Percentiles rank a stretch among this genome's conserved stretches.
phyloP scores from a whole-genome alignment of 2,329 filamentous ascomycete genomes.

The Metarhizium guizhouense region DNA sequence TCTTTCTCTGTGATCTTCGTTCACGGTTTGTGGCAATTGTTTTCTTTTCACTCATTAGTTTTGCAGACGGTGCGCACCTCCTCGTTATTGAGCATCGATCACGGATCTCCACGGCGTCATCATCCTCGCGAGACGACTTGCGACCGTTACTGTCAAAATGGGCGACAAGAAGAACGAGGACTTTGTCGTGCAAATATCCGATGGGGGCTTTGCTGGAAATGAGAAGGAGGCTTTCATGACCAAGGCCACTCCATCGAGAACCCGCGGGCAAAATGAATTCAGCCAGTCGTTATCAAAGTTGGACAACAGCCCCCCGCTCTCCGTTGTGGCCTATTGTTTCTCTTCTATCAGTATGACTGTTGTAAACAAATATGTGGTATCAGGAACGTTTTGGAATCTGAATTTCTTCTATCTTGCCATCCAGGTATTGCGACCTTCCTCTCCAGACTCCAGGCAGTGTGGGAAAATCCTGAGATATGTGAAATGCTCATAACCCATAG shows the following conservation, averaged over 20 bases:
- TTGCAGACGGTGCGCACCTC: no score
- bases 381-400: slow-evolving; percentile 83
- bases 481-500: slow-evolving; percentile 34
- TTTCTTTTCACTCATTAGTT: no score
- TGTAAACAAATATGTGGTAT: slow-evolving; percentile 98
- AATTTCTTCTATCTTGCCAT: slow-evolving; percentile 92
- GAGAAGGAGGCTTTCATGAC: slow-evolving; percentile 44
- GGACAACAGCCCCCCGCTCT: slow-evolving; percentile 68
- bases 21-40: no score
- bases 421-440: slow-evolving; percentile 56
- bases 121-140: not conserved
- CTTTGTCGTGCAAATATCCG: slow-evolving; percentile 62
- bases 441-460: not conserved
- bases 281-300: slow-evolving; percentile 33
- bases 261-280: not conserved
- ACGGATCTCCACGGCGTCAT: no score
- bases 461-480: not conserved
- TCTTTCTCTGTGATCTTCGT: no score
- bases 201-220: slow-evolving; percentile 39
- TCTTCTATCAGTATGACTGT: slow-evolving; percentile 99
- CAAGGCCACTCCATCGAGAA: slow-evolving; percentile 11
- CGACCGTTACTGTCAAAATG: slow-evolving; percentile 43
- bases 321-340: slow-evolving; percentile 83
- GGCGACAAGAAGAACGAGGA: slow-evolving; percentile 86
- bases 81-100: no score